Conservation (phyloP, 768 basidiomycete genomes). For the Boletus vinaceobasis region DNA sequence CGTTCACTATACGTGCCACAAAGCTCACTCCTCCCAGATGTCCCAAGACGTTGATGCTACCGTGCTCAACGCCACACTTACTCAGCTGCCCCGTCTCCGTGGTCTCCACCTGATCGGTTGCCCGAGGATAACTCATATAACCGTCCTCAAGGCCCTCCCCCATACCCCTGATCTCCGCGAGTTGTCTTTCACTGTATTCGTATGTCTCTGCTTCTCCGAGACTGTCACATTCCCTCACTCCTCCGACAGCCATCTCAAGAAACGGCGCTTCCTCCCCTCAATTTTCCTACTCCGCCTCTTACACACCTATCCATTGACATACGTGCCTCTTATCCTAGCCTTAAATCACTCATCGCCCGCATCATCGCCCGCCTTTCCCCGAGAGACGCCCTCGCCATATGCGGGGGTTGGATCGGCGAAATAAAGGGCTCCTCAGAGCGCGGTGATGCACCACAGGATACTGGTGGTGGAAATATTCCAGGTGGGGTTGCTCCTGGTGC, state of each 20-base stretch:
- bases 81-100: conserved; percentile 49
- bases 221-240: not conserved
- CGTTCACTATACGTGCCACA: not conserved
- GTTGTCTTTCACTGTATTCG: conserved; percentile 59
- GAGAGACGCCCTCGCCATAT: conserved; percentile 29
- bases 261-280: conserved; percentile 1
- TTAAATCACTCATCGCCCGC: conserved; percentile 14
- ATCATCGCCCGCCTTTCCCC: conserved; percentile 27
- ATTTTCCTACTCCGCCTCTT: conserved; percentile 37
- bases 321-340: conserved; percentile 30
- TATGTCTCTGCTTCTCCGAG: conserved; percentile 29
- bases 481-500: not conserved
- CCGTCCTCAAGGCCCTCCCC: conserved; percentile 41
- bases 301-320: conserved; percentile 53
- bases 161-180: conserved; percentile 56
- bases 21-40: conserved; percentile 38
- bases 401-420: conserved; percentile 34
- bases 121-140: conserved; percentile 49
- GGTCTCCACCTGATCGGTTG: conserved; percentile 64
- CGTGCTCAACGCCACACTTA: conserved; percentile 46
- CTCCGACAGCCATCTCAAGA: conserved; percentile 14
- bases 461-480: not conserved
- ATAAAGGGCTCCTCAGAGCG: conserved; percentile 25
- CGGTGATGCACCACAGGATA: not conserved
- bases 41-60: conserved; percentile 51